phyloP scores from a whole-genome alignment of 345 rosid genomes.

The Syzygium aqueum region DNA sequence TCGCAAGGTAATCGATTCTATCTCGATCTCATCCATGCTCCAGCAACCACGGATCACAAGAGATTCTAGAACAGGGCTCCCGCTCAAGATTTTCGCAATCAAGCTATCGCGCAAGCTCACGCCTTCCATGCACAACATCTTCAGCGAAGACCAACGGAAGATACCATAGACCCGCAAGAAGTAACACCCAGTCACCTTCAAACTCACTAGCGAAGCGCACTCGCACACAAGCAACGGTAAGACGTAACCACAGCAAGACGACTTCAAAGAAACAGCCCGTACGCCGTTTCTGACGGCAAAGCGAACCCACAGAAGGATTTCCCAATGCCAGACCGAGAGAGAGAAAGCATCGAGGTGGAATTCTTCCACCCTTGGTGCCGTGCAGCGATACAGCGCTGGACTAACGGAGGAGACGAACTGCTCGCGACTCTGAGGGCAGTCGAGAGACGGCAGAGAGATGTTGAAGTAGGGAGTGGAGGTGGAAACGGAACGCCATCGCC shows the following conservation, averaged over 20 bases:
- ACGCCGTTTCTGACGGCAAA: neutral
- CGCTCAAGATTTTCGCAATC: neutral
- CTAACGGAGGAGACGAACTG: neutral
- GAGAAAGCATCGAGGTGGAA: neutral
- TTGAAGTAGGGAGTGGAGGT: neutral
- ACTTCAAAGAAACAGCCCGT: neutral
- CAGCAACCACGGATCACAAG: neutral
- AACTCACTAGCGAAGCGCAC: neutral
- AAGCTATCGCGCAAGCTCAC: accelerated
- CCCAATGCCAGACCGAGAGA: neutral
- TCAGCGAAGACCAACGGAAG: neutral
- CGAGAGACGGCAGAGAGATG: neutral
- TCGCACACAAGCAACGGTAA: accelerated
- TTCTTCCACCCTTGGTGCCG: neutral
- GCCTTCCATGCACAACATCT: neutral
- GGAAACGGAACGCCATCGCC: neutral
- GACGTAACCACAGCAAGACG: accelerated
- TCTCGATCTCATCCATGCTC: accelerated
- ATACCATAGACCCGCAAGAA: neutral
- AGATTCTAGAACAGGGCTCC: neutral
- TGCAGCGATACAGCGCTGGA: neutral
- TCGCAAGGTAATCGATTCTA: neutral
- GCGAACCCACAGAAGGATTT: neutral
- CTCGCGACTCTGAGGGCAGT: neutral
- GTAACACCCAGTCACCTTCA: neutral